Conservation (phyloP, 306 rosid genomes). For the apple (Malus domestica) region ASM211411v1 NC_041801.1:12834501-12835000, state of each 20-base stretch:
- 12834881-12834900: not conserved
- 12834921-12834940: slow-evolving; percentile 4
- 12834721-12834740: slow-evolving; percentile 74
- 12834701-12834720: slow-evolving; percentile 85
- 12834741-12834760: slow-evolving; percentile 94
- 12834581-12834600: not conserved
- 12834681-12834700: slow-evolving; percentile 72
- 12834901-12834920: not conserved
- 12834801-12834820: slow-evolving; percentile 22
- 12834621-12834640: slow-evolving; percentile 98
- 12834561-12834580: slow-evolving; percentile 3
- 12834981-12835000: too few species aligned
- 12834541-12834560: slow-evolving; percentile 44
- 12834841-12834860: not conserved
- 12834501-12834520: slow-evolving; percentile 99
- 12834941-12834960: not conserved
- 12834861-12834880: not conserved
- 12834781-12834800: slow-evolving; percentile 20
- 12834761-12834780: slow-evolving; percentile 82
- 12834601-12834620: slow-evolving; percentile 20
- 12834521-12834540: slow-evolving; percentile 97
- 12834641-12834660: slow-evolving; percentile 92
- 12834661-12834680: slow-evolving; percentile 69
- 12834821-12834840: slow-evolving; percentile 7
- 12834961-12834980: not conserved